These are phyloP conservation scores for Zizania palustris DNA, from an alignment of 202 grass and related monocot species.

Conservation along the genomic window DNA sequence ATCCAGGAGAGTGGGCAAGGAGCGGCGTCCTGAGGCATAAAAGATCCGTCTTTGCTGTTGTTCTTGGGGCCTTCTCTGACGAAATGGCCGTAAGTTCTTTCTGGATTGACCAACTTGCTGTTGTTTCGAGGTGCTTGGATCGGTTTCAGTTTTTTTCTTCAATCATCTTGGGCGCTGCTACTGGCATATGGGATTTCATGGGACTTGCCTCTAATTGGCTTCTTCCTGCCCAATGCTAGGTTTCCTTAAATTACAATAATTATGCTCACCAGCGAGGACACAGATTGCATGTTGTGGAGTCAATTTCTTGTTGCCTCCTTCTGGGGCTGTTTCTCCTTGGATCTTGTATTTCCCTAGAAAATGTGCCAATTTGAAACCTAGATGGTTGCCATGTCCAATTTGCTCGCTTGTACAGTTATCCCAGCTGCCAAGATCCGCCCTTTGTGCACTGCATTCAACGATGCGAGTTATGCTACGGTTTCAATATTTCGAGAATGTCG, in stretches of 20 bases:
- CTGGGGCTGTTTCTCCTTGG: conserved; percentile 6
- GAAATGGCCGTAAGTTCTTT: conserved; percentile 66
- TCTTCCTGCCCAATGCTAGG: conserved; percentile 7
- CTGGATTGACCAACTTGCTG: neutral
- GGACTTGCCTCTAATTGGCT: conserved; percentile 14
- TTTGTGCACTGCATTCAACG: conserved; percentile 21
- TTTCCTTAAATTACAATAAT: conserved; percentile 20
- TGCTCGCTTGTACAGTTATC: neutral
- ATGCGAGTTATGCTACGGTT: neutral
- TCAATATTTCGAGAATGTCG: neutral
- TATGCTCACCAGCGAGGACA: neutral
- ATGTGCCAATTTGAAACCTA: neutral
- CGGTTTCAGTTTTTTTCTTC: neutral
- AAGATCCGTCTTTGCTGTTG: conserved; percentile 30
- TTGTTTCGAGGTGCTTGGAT: conserved; percentile 33
- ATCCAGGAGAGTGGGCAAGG: conserved; percentile 35
- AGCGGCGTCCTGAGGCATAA: conserved; percentile 31
- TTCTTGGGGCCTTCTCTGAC: conserved; percentile 28
- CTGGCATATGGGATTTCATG: conserved; percentile 42
- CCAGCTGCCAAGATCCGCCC: conserved; percentile 31
- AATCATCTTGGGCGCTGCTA: neutral
- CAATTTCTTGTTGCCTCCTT: conserved; percentile 23
- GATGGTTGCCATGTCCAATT: neutral
- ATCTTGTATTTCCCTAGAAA: neutral
- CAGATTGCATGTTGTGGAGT: conserved; percentile 30